Base-by-base conservation (phyloP, 129 eudicot genomes). In the Centrapalus pauciflorus region DNA sequence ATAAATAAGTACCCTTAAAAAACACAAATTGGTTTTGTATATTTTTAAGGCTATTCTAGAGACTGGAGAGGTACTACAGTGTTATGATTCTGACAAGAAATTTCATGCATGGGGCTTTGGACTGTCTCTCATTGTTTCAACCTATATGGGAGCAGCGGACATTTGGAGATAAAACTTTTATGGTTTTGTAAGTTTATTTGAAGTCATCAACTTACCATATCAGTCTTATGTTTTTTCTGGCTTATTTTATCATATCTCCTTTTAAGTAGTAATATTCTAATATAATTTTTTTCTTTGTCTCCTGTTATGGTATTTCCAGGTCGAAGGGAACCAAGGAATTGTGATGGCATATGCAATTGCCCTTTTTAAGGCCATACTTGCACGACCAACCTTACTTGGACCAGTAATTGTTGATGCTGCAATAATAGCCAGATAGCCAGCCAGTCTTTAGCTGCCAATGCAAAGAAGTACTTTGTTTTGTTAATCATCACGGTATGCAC, bases 61-160 rank as follows among this genome's bases (percentile, higher is more conserved):
- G 16, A 89, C 86, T 62, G 99, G 96, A 72, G 96, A 84, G 69
- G 96, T 93, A 35, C 66, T 93, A 77, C 99, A 93, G 71, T 93
- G 88, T 78, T 93, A 89, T 68, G 99, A 93, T 79, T 75, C 92
- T 50, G 96, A 93, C 69, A 86, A 80, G 58, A 83, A 78, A 62
- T 89, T 86, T 72, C 95, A 95, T 64, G 85, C 99, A 28, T 93
- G 96, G 96, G 99, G 99, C 27, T 93, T 93, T 67, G 99, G 99
- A 57, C 96, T 0, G 96, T 93, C 38, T 93, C 96, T 62, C 99
- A 93, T 77, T 93, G 99, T 64, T 93, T 93, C 32, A 93, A 93
- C 79, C 83, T 93, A 52, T 89, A 93, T 26, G 99, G 99, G 38
- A 93, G 99, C 83, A 93, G 81, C 72, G 91, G 43, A 21, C 82